Conservation (phyloP, 768 basidiomycete genomes). For the Podaxis pistillaris region DNA sequence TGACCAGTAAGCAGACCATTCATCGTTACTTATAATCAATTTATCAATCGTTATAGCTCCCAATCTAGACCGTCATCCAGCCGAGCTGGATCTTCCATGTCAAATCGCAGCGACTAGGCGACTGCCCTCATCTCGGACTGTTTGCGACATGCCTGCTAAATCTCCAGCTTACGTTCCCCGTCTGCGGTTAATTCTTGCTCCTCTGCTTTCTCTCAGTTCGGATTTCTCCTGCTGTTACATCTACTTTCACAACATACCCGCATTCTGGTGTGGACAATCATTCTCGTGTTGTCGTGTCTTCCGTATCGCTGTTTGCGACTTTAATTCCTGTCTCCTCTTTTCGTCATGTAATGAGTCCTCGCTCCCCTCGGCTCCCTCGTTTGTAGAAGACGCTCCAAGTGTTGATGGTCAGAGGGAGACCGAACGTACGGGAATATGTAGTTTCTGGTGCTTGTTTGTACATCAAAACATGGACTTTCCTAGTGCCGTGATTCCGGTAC, state of each 20-base stretch:
- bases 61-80: slow-evolving; percentile 33
- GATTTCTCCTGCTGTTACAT: slow-evolving; percentile 10
- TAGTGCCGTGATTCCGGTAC: background rate
- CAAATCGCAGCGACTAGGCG: slow-evolving; percentile 10
- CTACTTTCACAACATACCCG: slow-evolving; percentile 14
- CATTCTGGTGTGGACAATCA: slow-evolving; percentile 5
- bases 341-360: background rate
- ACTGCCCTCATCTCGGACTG: too few species aligned
- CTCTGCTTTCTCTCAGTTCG: background rate
- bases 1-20: slow-evolving; percentile 37
- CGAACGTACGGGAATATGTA: background rate
- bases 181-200: slow-evolving; percentile 3
- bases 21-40: slow-evolving; percentile 5
- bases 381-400: background rate
- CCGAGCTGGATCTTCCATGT: slow-evolving; percentile 14
- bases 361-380: background rate
- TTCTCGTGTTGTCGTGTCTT: background rate
- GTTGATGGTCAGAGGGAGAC: background rate
- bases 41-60: slow-evolving; percentile 16
- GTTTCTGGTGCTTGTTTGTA: slow-evolving; percentile 3
- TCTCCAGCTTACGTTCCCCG: background rate
- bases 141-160: background rate
- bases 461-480: slow-evolving; percentile 7
- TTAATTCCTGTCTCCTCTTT: background rate
- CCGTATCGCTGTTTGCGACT: background rate